Evolutionary conservation across 2,329 filamentous ascomycete genomes (phyloP).

Genomic region (Graphilbum sp.): DNA sequence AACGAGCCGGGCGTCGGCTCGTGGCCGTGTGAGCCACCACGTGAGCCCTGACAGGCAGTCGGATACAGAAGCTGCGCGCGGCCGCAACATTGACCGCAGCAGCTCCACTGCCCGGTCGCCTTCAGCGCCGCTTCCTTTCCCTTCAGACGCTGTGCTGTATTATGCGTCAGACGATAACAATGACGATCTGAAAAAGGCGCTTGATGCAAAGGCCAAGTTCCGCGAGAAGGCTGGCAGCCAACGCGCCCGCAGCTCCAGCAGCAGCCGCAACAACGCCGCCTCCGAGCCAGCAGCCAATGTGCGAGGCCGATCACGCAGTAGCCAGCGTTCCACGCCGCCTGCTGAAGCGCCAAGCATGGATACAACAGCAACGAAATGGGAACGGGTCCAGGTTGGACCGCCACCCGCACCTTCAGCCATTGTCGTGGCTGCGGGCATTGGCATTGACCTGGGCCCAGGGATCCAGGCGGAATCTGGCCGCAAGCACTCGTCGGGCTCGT

Average conservation of each 20-base stretch:
- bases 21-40: slow-evolving; percentile 23
- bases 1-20: slow-evolving; percentile 32
- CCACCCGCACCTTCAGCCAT: slow-evolving; percentile 10
- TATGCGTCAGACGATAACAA: slow-evolving; percentile 46
- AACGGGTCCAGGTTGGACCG: slow-evolving; percentile 14
- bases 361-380: slow-evolving; percentile 8
- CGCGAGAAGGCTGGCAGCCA: slow-evolving; percentile 21
- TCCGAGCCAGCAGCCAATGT: slow-evolving; percentile 10
- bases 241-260: slow-evolving; percentile 28
- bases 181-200: slow-evolving; percentile 36
- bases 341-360: background rate
- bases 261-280: slow-evolving; percentile 10
- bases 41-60: slow-evolving; percentile 29
- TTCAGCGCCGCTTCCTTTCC: slow-evolving; percentile 65
- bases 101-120: slow-evolving; percentile 52
- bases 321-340: slow-evolving; percentile 6
- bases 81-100: slow-evolving; percentile 44
- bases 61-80: slow-evolving; percentile 32
- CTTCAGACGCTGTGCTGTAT: slow-evolving; percentile 36
- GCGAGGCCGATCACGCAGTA: slow-evolving; percentile 13
- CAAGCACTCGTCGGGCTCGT: slow-evolving; percentile 23
- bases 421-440: slow-evolving; percentile 7
- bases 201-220: slow-evolving; percentile 38
- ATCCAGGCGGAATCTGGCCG: slow-evolving; percentile 12
- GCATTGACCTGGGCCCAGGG: slow-evolving; percentile 10